Base-by-base conservation (phyloP, 768 basidiomycete species). In the Kwoniella shandongensis region DNA sequence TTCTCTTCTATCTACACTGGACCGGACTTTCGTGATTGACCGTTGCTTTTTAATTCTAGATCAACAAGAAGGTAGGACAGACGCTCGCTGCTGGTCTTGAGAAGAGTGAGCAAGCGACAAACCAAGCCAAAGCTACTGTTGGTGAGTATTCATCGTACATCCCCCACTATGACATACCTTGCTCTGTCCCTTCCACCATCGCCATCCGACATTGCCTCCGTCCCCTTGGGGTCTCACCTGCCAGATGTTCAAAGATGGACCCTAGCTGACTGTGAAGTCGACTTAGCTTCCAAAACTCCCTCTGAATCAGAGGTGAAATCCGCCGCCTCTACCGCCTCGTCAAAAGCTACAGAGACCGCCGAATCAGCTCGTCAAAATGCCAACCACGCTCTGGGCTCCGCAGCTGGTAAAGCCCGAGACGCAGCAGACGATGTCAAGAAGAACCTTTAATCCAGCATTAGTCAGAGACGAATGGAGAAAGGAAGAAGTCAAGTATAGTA, bases 31-130 rank as follows among this genome's bases (percentile, higher is more conserved):
- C 15, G n/a, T n/a, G n/a, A 2, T 18, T 49, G n/a, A 35, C 32
- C n/a, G 27, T 13, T 7, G 3, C 32, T 4, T 12, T 50, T 25
- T 22, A n/a, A 10, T 20, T 20, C n/a, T 29, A 70, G 68, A 54
- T 70, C 26, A 70, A 70, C 62, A 70, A 70, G 42, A 70, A 70
- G 41, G 62, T 70, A 35, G 68, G 68, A 20, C 52, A 67, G 51
- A 67, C 65, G 15, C 54, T 70, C 8, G 68, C 68, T 30, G 32
- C 56, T 10, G 68, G 68, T 30, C 25, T 69, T 7, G 67, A 69
- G 7, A 47, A 36, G 23, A 54, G 57, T 27, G 52, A 65, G 41
- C 29, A 53, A 13, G 61, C 61, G 15, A 58, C 63, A 4, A 53
- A 53, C 12, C 18, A 15, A 4, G 63, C 59, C 17, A 61, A 67